Evolutionary conservation across 202 grass and related monocot species (phyloP), one percentile per base, ranked within the genome.

Genomic region (Zoysia matrella): DNA sequence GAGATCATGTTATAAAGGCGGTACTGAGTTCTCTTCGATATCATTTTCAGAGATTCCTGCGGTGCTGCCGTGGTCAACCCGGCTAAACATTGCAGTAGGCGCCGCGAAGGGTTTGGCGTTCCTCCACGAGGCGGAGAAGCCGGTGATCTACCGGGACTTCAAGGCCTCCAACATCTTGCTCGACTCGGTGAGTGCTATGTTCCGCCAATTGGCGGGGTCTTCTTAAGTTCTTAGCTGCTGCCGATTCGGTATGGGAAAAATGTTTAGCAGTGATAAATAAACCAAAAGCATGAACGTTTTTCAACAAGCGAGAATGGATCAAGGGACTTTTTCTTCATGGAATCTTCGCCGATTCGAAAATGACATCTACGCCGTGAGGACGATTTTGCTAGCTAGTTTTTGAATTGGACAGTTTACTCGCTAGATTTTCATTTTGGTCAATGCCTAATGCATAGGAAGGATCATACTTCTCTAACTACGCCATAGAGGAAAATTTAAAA

Each of bases 81-180:
- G 92, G 92, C 22, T 30, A 30, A 30, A 30, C 22, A 30, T 30
- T 30, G 22, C 22, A 30, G 22, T 30, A 30, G 22, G 92, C 70
- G 87, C 91, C 4, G 94, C 94, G 7, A 97, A 97, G 60, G 94
- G 94, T 0, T 65, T 97, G 79, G 77, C 88, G 30, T 97, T 97
- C 76, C 89, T 97, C 77, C 94, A 97, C 45, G 84, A 90, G 39
- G 88, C 94, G 9, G 94, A 97, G 88, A 93, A 97, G 71, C 94
- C 94, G 55, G 89, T 97, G 9, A 94, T 97, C 63, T 97, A 97
- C 90, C 88, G 90, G 7, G 92, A 97, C 62, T 94, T 97, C 86
- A 97, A 97, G 85, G 88, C 94, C 48, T 97, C 94, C 69, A 97
- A 97, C 60, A 94, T 97, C 83, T 78, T 97, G 69, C 83, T 97